Evolutionary conservation across 306 rosid genomes (phyloP), one percentile per base, ranked within the genome.

Genomic region (Rubus idaeus): DNA sequence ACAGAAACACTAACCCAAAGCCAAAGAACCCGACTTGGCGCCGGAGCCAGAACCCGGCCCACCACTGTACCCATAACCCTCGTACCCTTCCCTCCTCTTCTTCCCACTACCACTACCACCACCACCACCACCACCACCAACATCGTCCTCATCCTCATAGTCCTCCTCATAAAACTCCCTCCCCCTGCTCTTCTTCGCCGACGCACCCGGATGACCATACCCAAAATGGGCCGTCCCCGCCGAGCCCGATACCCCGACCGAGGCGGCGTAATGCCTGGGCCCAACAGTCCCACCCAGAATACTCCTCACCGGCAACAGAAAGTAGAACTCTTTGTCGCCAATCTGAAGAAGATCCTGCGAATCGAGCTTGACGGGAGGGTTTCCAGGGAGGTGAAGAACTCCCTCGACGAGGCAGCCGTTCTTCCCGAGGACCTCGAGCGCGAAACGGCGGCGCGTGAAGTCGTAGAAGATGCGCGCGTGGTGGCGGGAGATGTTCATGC

Each of bases 401-500:
- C 99, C 98, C 79, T 96, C 98, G 11, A 96, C 99, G 71, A 91
- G 87, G 74, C 99, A 96, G 12, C 99, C 99, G 72, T 96, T 96
- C 72, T 92, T 96, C 0, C 99, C 99, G 20, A 96, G 89, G 26
- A 96, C 97, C 77, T 96, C 99, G 0, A 96, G 96, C 40, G 99
- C 99, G 77, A 96, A 96, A 6, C 98, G 99, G 9, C 98, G 97
- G 11, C 98, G 97, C 0, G 99, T 71, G 80, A 96, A 96, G 84
- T 96, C 98, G 86, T 92, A 96, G 88, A 92, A 96, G 76, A 96
- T 92, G 80, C 96, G 97, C 17, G 97, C 98, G 76, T 96, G 99
- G 84, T 96, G 94, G 75, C 99, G 98, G 1, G 99, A 96, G 76
- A 96, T 96, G 86, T 96, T 96, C 99, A 96, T 96, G 0, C 99